phyloP scores from a whole-genome alignment of 225 moss, liverwort and hornwort genomes.

The Asterella californica region DNA sequence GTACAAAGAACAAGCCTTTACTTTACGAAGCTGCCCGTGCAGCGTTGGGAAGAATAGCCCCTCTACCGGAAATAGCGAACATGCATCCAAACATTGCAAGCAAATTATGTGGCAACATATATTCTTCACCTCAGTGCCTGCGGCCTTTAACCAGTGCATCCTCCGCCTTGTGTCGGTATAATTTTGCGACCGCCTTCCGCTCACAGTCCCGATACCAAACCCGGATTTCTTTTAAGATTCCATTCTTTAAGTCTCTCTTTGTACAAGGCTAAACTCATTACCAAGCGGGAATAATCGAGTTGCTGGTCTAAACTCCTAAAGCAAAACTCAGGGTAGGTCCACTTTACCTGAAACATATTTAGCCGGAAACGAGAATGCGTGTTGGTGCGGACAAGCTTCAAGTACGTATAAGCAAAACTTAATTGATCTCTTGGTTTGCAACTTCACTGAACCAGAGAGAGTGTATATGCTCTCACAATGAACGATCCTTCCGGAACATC shows the following conservation, averaged over 20 bases:
- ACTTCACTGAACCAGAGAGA: constrained; percentile 99
- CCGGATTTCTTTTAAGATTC: neutral
- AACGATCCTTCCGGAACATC: constrained; percentile 96
- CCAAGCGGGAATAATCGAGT: too few species aligned
- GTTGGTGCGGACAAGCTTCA: constrained; percentile 79
- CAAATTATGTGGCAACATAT: neutral
- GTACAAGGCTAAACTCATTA: neutral
- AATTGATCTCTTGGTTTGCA: constrained; percentile 87
- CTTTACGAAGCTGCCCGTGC: constrained; percentile 12
- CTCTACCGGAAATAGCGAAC: neutral
- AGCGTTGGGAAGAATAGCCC: neutral
- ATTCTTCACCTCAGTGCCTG: constrained; percentile 18
- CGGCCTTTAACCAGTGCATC: constrained; percentile 22
- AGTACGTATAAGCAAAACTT: constrained; percentile 88
- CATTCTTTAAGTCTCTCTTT: neutral
- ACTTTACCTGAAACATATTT: constrained; percentile 81
- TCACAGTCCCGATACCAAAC: constrained; percentile 72
- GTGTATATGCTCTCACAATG: constrained; percentile 88
- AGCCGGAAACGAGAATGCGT: constrained; percentile 56
- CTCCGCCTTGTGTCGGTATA: constrained; percentile 74
- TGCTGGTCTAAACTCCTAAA: neutral
- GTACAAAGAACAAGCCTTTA: neutral
- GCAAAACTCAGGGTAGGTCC: neutral
- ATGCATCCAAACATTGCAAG: neutral
- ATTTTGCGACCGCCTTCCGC: constrained; percentile 80